A percentile compares a stretch with the other conserved stretches of the same genome.
These are phyloP conservation scores for Kitagawia praeruptora DNA, from an alignment of 129 eudicot genomes.

Conservation along the genomic window DNA sequence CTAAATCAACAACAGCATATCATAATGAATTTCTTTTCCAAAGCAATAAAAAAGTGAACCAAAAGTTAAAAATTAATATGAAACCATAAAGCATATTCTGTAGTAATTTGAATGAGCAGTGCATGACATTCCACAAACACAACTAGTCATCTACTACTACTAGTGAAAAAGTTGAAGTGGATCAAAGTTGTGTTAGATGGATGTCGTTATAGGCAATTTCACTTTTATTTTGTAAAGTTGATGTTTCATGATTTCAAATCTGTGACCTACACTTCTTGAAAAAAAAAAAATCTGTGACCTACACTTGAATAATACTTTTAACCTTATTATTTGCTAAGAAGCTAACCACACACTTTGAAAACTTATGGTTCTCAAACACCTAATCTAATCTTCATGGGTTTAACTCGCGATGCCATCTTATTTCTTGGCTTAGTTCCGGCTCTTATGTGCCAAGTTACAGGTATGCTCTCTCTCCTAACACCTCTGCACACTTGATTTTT, in stretches of 20 bases:
- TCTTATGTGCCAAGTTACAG: slow-evolving; percentile 69
- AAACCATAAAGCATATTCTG: slow-evolving; percentile 40
- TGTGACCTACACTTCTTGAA: neutral
- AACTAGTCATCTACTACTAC: slow-evolving; percentile 24
- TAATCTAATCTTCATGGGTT: slow-evolving; percentile 51
- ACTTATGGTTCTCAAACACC: slow-evolving; percentile 8
- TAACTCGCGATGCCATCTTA: slow-evolving; percentile 21
- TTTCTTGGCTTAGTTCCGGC: slow-evolving; percentile 43
- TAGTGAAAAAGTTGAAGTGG: slow-evolving; percentile 39
- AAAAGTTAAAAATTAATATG: slow-evolving; percentile 19
- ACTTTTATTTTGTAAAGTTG: neutral
- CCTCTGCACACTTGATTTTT: slow-evolving; percentile 3
- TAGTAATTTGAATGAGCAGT: slow-evolving; percentile 22
- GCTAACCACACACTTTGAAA: slow-evolving; percentile 23
- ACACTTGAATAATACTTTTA: neutral
- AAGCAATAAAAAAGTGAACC: slow-evolving; percentile 34
- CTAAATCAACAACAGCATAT: neutral
- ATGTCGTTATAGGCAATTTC: neutral
- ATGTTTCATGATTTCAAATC: neutral
- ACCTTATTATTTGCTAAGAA: slow-evolving; percentile 20
- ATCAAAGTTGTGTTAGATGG: slow-evolving; percentile 6
- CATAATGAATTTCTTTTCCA: slow-evolving; percentile 43
- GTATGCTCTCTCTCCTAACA: slow-evolving; percentile 40
- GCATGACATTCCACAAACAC: slow-evolving; percentile 28
- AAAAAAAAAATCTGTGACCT: too few species aligned